Base-by-base conservation (phyloP, 352 stramenopile species). In the Pythium sukuiense region DNA sequence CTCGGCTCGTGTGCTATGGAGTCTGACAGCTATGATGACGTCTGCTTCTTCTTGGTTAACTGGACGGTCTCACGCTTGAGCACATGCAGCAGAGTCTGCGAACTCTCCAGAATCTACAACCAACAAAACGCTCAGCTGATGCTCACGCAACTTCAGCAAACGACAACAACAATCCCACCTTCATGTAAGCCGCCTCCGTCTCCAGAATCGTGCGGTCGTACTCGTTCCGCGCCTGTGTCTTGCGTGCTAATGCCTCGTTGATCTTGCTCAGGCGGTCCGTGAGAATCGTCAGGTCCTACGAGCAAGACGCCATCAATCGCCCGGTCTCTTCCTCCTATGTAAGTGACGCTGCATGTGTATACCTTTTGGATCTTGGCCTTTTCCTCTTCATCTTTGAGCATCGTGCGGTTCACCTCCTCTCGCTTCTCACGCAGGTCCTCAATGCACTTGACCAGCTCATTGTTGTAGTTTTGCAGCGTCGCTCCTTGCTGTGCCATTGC, bases 381-480 rank as follows among this genome's bases (percentile, higher is more conserved):
- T 68, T 98, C 92, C 66, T 98, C 90, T 70, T 98, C 93, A 57
- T 98, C 90, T 70, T 97, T 97, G 64, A 97, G 82, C 76, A 98
- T 98, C 41, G 88, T 73, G 20, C 88, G 83, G 69, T 97, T 97
- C 61, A 97, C 87, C 71, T 97, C 89, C 67, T 98, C 90, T 30
- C 92, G 85, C 76, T 96, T 96, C 74, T 97, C 89, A 29, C 90
- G 89, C 52, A 98, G 77, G 65, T 98, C 92, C 65, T 98, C 93
- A 66, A 98, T 98, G 76, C 92, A 98, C 65, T 97, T 98, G 59
- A 98, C 93, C 27, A 98, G 80, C 73, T 98, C 92, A 79, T 98
- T 98, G 78, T 98, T 98, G 83, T 98, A 98, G 78, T 97, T 98
- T 75, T 98, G 90, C 61, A 98, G 85, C 59, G 92, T 97, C 65